A percentile compares a stretch with the other conserved stretches of the same genome.
Conservation (phyloP, 2,329 filamentous ascomycete genomes). For the Paracoccidioides lutzii region DNA sequence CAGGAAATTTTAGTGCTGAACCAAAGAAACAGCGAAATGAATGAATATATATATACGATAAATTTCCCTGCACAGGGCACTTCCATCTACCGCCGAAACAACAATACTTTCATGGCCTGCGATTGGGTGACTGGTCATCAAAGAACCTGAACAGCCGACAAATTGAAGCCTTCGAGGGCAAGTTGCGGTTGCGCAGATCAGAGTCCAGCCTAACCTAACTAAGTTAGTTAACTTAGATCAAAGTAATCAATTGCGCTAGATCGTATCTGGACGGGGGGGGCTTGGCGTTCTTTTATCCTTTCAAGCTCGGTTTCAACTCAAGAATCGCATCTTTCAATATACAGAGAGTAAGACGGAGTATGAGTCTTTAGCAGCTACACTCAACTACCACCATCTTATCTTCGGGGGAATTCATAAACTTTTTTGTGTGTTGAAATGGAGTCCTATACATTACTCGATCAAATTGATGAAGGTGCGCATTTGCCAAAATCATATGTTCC, state of each 20-base stretch:
- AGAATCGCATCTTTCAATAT: not conserved
- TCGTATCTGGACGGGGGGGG: not conserved
- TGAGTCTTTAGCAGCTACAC: not conserved
- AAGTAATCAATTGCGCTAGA: not conserved
- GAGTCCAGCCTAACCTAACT: not conserved
- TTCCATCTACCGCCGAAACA: too few relatives aligned
- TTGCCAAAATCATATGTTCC: not conserved
- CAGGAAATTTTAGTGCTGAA: too few relatives aligned
- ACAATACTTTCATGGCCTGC: too few relatives aligned
- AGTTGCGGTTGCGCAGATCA: too few relatives aligned
- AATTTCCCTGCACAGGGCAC: too few relatives aligned
- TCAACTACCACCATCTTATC: not conserved
- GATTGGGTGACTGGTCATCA: too few relatives aligned
- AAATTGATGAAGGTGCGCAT: slow-evolving; percentile 43
- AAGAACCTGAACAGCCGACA: not conserved
- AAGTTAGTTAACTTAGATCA: not conserved
- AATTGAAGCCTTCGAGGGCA: not conserved
- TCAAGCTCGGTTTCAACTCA: not conserved
- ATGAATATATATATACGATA: too few relatives aligned
- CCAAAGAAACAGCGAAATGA: too few relatives aligned
- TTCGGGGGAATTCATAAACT: not conserved
- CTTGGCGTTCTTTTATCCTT: not conserved
- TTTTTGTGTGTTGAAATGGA: slow-evolving; percentile 30
- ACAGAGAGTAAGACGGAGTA: too few relatives aligned
- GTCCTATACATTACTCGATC: slow-evolving; percentile 56